A percentile compares a stretch with the other conserved stretches of the same genome.
These are phyloP conservation scores for Mycena albidolilacea DNA, from an alignment of 768 basidiomycete genomes.

Conservation along the genomic window DNA sequence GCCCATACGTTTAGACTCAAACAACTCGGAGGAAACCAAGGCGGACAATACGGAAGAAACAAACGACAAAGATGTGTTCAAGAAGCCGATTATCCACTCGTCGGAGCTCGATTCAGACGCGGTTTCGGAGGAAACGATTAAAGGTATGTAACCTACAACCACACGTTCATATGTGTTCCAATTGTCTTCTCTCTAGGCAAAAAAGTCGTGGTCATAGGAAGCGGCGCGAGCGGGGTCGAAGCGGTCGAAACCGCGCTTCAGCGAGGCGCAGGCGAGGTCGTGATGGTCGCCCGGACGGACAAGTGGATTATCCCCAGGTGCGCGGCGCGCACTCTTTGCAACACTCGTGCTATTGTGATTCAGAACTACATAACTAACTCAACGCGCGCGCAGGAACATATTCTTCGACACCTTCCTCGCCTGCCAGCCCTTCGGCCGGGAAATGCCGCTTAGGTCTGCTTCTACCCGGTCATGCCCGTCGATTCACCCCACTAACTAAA, in stretches of 20 bases:
- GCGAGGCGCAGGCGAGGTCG: constrained; percentile 47
- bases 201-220: constrained; percentile 62
- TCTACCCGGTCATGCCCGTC: background rate
- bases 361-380: background rate
- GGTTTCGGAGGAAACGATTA: constrained; percentile 41
- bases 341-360: too few relatives aligned
- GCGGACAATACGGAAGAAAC: constrained; percentile 16
- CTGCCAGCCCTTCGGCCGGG: constrained; percentile 66
- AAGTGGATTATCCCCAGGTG: constrained; percentile 64
- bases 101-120: constrained; percentile 60
- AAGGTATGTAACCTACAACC: constrained; percentile 17
- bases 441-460: constrained; percentile 63
- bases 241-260: constrained; percentile 50
- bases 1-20: background rate
- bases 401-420: constrained; percentile 63
- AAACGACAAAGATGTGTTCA: constrained; percentile 48
- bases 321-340: background rate
- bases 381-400: constrained; percentile 49
- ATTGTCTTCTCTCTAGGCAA: constrained; percentile 45
- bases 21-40: constrained; percentile 31
- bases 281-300: constrained; percentile 61
- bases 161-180: background rate
- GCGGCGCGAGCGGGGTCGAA: constrained; percentile 63
- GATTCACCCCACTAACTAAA: background rate
- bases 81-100: constrained; percentile 61